Evolutionary conservation across 2,329 filamentous ascomycete species (phyloP).

Genomic region (Fusarium irregulare): DNA sequence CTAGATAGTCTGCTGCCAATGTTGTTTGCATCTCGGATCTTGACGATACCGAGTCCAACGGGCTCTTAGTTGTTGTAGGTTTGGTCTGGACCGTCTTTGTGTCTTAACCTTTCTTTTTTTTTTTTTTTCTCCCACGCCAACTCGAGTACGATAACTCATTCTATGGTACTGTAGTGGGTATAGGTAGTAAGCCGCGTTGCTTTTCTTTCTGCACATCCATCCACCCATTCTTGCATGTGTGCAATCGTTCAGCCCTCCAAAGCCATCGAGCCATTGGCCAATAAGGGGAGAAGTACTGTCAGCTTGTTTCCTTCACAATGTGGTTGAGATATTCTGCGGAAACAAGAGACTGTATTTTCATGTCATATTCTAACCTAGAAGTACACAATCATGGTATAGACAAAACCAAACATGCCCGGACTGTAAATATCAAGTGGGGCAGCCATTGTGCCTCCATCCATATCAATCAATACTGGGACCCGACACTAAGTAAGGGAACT

Average conservation of each 20-base stretch:
- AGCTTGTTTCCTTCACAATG: background rate
- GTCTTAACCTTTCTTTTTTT: slow-evolving; percentile 7
- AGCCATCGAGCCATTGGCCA: background rate
- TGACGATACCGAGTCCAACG: slow-evolving; percentile 1
- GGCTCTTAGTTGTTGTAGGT: background rate
- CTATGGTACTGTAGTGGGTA: background rate
- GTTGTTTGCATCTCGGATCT: slow-evolving; percentile 10
- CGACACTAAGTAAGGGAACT: background rate
- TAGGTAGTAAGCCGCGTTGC: background rate
- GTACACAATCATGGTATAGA: background rate
- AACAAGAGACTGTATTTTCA: background rate
- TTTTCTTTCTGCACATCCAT: background rate
- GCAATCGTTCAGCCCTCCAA: background rate
- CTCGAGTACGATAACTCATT: background rate
- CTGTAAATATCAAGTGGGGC: background rate
- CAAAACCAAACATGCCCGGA: background rate
- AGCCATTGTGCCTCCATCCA: background rate
- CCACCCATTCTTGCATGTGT: background rate
- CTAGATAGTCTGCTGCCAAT: background rate
- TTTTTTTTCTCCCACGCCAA: slow-evolving; percentile 16
- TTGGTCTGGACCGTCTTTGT: slow-evolving; percentile 15
- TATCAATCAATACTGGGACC: background rate
- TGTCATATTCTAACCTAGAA: background rate
- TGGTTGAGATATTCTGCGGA: background rate
- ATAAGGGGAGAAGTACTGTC: background rate